Evolutionary conservation across 768 basidiomycete genomes (phyloP).

Genomic region (Xerocomellus chrysenteron): DNA sequence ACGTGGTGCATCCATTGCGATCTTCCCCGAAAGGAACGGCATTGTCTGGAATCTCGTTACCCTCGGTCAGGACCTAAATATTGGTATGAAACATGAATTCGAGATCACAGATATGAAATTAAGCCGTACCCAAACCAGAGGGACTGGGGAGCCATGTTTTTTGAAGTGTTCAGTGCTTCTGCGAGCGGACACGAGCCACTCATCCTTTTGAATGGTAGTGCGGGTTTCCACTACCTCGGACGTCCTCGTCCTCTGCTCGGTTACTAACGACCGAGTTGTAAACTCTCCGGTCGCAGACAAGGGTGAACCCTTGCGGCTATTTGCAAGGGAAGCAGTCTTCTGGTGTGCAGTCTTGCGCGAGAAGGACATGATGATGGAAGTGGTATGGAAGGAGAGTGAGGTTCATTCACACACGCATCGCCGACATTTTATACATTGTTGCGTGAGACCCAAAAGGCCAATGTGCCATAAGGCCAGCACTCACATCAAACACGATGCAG

Average conservation of each 20-base stretch:
- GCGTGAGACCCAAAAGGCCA: background rate
- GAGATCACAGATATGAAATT: background rate
- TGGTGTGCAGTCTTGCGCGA: constrained; percentile 8
- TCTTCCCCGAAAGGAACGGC: constrained; percentile 35
- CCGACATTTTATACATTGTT: constrained; percentile 16
- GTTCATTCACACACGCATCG: background rate
- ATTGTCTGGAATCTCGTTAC: constrained; percentile 34
- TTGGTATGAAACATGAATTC: background rate
- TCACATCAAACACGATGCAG: constrained; percentile 18
- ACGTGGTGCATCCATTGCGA: constrained; percentile 26
- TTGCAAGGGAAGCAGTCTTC: constrained; percentile 1
- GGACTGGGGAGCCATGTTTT: constrained; percentile 27
- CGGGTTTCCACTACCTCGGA: constrained; percentile 17
- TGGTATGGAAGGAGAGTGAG: background rate
- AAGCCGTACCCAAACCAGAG: constrained; percentile 32
- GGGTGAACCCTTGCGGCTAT: constrained; percentile 5
- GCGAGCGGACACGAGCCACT: constrained; percentile 31
- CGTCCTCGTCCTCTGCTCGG: constrained; percentile 12
- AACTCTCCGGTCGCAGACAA: constrained; percentile 16
- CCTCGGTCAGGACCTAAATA: constrained; percentile 29
- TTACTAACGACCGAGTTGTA: background rate
- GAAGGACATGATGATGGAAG: constrained; percentile 19
- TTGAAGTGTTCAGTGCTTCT: constrained; percentile 31
- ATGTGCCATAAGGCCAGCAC: background rate
- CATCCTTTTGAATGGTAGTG: constrained; percentile 23